Conservation (phyloP, 1,284 basidiomycete species). For the Moesziomyces globuligerus region DNA sequence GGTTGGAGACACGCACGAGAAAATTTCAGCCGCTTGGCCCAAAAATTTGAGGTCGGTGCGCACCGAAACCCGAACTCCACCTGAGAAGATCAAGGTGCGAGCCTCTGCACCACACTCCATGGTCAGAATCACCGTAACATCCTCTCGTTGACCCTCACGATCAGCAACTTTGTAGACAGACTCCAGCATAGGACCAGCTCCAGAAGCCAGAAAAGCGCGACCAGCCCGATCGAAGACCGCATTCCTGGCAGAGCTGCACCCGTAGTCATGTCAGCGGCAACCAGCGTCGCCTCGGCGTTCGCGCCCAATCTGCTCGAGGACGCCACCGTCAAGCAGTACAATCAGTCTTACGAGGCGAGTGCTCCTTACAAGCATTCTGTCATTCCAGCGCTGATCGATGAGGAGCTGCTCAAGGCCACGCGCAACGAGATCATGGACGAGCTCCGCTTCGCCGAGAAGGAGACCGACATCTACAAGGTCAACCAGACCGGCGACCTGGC, state of each 20-base stretch:
- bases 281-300: slow-evolving; percentile 40
- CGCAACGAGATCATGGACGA: slow-evolving; percentile 83
- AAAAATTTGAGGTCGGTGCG: slow-evolving; percentile 24
- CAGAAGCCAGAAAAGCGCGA: too few relatives aligned
- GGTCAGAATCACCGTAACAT: background rate
- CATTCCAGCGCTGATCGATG: slow-evolving; percentile 83
- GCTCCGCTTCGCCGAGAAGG: slow-evolving; percentile 92
- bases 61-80: slow-evolving; percentile 9
- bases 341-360: slow-evolving; percentile 50
- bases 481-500: slow-evolving; percentile 97
- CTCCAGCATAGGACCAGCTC: too few relatives aligned
- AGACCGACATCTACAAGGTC: slow-evolving; percentile 99
- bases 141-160: too few relatives aligned
- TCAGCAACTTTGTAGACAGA: too few relatives aligned
- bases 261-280: slow-evolving; percentile 7
- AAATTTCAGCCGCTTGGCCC: slow-evolving; percentile 1
- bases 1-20: slow-evolving; percentile 7
- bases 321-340: slow-evolving; percentile 33
- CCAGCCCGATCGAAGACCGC: too few relatives aligned
- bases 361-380: slow-evolving; percentile 85
- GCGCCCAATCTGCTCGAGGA: slow-evolving; percentile 42
- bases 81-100: slow-evolving; percentile 1
- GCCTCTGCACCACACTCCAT: too few relatives aligned
- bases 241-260: background rate
- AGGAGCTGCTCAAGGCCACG: slow-evolving; percentile 79